Conservation (phyloP, 352 stramenopile species). For the Phytophthora aleatoria region DNA sequence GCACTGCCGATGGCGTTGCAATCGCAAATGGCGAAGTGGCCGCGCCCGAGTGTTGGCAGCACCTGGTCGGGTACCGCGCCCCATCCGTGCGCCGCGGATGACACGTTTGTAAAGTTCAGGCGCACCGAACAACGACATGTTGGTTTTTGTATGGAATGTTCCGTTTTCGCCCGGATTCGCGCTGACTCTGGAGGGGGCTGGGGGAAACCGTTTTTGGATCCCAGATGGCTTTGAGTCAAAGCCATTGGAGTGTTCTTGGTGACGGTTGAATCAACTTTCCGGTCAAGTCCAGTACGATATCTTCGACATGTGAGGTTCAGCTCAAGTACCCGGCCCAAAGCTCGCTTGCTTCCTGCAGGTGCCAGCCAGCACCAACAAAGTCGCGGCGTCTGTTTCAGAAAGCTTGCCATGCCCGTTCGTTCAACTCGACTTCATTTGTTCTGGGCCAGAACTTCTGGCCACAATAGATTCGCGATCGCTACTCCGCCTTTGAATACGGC, state of each 20-base stretch:
- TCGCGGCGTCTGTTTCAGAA: not conserved
- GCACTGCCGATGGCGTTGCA: slow-evolving; percentile 30
- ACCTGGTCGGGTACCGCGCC: slow-evolving; percentile 23
- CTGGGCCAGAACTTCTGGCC: not conserved
- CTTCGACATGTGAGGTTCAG: slow-evolving; percentile 6
- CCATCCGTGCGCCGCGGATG: not conserved
- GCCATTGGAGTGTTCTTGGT: not conserved
- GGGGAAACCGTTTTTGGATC: slow-evolving; percentile 10
- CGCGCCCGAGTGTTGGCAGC: not conserved
- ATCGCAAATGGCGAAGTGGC: slow-evolving; percentile 32
- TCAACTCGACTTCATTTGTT: not conserved
- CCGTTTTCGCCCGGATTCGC: slow-evolving; percentile 8
- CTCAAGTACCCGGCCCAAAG: slow-evolving; percentile 7
- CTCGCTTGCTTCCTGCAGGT: slow-evolving; percentile 1
- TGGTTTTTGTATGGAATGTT: slow-evolving; percentile 18
- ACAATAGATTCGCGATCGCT: slow-evolving; percentile 9
- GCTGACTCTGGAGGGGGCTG: slow-evolving; percentile 13
- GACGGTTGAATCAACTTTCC: not conserved
- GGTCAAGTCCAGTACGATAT: slow-evolving; percentile 12
- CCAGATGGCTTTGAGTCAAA: not conserved
- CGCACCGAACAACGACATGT: slow-evolving; percentile 24
- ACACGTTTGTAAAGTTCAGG: slow-evolving; percentile 29
- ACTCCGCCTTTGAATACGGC: slow-evolving; percentile 1
- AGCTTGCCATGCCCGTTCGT: not conserved
- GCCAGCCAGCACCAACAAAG: slow-evolving; percentile 3